Evolutionary conservation across 345 rosid genomes (phyloP).

Genomic region (Dovyalis caffra): DNA sequence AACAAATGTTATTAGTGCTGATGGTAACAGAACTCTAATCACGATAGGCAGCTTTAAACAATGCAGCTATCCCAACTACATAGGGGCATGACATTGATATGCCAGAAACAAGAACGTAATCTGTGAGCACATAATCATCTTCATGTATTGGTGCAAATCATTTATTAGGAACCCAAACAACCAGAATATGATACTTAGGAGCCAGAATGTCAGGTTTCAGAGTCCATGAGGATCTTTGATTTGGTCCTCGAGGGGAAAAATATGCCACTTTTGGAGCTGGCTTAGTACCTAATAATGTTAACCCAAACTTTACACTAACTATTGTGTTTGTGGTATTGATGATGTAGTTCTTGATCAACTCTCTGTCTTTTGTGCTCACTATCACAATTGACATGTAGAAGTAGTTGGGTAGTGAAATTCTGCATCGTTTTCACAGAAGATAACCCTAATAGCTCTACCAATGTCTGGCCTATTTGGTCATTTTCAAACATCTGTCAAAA

Average conservation of each 20-base stretch:
- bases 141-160: constrained; percentile 23
- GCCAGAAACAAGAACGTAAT: constrained; percentile 32
- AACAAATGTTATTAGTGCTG: constrained; percentile 50
- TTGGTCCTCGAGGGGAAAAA: constrained; percentile 47
- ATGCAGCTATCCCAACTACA: constrained; percentile 34
- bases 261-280: constrained; percentile 45
- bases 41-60: constrained; percentile 36
- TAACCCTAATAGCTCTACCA: constrained; percentile 37
- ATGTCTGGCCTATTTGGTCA: constrained; percentile 8
- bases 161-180: constrained; percentile 44
- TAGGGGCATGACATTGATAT: constrained; percentile 55
- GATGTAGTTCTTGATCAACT: constrained; percentile 29
- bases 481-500: constrained; percentile 11
- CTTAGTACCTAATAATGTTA: constrained; percentile 30
- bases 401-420: constrained; percentile 16
- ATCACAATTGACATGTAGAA: constrained; percentile 30
- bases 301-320: constrained; percentile 30
- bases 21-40: constrained; percentile 48
- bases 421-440: constrained; percentile 26
- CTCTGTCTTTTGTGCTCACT: constrained; percentile 25
- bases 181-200: constrained; percentile 44
- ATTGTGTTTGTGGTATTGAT: constrained; percentile 13
- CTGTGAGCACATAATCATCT: constrained; percentile 34
- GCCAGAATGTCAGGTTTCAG: constrained; percentile 52
- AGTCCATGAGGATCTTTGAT: constrained; percentile 37